These are phyloP conservation scores for Monilinia vaccinii-corymbosi DNA, from an alignment of 2,329 filamentous ascomycete genomes.

Conservation along the genomic window DNA sequence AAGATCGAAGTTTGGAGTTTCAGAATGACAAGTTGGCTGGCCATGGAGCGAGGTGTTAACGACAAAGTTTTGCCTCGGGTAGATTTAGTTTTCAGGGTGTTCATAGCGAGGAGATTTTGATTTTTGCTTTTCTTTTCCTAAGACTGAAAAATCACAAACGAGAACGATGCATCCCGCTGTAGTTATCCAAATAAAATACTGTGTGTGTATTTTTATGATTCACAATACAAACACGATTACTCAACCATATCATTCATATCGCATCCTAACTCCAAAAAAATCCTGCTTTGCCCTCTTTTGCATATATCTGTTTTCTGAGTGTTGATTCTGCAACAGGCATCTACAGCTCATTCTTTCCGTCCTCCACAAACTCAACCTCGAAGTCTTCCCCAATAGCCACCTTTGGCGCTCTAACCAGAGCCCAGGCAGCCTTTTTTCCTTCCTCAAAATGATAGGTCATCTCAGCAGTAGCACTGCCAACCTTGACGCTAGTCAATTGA, in stretches of 20 bases:
- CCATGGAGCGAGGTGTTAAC: not conserved
- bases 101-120: not conserved
- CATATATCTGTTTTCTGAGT: no score
- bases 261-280: not conserved
- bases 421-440: slow-evolving; percentile 50
- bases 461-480: slow-evolving; percentile 46
- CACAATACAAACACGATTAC: not conserved
- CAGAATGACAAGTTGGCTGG: not conserved
- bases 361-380: slow-evolving; percentile 33
- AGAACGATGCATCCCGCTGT: not conserved
- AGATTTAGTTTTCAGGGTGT: not conserved
- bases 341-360: not conserved
- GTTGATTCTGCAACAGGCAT: not conserved
- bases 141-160: not conserved
- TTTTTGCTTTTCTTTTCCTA: not conserved
- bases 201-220: not conserved
- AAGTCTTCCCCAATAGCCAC: slow-evolving; percentile 55
- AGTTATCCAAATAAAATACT: not conserved
- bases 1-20: not conserved
- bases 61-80: not conserved
- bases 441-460: slow-evolving; percentile 49
- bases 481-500: slow-evolving; percentile 48
- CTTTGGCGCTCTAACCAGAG: slow-evolving; percentile 53
- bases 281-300: not conserved
- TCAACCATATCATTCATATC: not conserved